These are phyloP conservation scores for Ogataea saltuana DNA, from an alignment of 805 yeast species.

Conservation along the genomic window DNA sequence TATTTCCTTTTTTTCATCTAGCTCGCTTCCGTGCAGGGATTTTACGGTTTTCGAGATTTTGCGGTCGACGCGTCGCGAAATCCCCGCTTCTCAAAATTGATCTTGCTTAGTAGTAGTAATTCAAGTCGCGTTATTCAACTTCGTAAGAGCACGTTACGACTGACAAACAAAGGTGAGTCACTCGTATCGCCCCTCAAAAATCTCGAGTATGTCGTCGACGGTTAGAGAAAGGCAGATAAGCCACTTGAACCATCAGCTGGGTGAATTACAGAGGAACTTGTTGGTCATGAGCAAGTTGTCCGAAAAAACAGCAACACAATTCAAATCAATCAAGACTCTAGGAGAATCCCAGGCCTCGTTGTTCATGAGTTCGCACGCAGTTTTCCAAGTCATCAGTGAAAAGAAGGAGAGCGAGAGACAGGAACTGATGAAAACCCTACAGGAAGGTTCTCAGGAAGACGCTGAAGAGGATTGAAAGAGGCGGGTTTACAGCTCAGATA, in stretches of 20 bases:
- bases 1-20: neutral
- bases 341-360: constrained; percentile 32
- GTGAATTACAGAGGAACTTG: constrained; percentile 26
- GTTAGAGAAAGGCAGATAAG: constrained; percentile 24
- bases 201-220: constrained; percentile 16
- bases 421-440: constrained; percentile 16
- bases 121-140: neutral
- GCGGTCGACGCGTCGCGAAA: constrained; percentile 3
- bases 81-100: neutral
- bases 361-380: constrained; percentile 35
- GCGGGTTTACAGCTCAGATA: no score
- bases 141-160: no score
- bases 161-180: no score
- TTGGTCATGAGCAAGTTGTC: constrained; percentile 23
- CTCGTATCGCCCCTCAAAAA: no score
- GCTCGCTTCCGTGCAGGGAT: neutral
- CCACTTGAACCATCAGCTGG: constrained; percentile 25
- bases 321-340: constrained; percentile 28
- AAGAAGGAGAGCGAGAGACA: constrained; percentile 25
- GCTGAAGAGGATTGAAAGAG: constrained; percentile 3
- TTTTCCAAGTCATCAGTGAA: constrained; percentile 32
- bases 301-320: constrained; percentile 28
- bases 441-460: constrained; percentile 10
- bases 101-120: neutral
- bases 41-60: neutral